Evolutionary conservation across 1,284 basidiomycete species (phyloP).

Genomic region (Boletus sp.): DNA sequence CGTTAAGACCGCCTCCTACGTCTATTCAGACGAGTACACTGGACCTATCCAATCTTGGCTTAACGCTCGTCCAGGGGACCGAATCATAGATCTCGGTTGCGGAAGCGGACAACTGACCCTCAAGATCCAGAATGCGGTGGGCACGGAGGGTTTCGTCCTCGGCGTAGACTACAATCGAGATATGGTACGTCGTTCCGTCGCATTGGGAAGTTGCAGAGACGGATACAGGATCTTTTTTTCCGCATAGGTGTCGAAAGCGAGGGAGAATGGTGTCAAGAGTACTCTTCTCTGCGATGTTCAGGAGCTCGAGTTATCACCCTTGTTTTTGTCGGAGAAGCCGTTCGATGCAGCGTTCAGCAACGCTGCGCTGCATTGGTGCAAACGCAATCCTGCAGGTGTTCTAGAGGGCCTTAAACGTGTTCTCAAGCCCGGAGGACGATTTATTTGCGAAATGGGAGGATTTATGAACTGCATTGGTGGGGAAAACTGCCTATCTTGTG

Average conservation of each 20-base stretch:
- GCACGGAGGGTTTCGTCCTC: conserved; percentile 51
- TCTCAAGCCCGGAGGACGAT: conserved; percentile 65
- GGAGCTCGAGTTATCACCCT: conserved; percentile 36
- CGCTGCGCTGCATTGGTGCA: conserved; percentile 83
- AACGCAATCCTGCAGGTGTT: conserved; percentile 63
- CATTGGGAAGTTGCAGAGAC: not conserved
- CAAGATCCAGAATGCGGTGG: conserved; percentile 52
- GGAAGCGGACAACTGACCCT: conserved; percentile 76
- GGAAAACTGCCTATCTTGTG: conserved; percentile 8
- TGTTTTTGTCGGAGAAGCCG: conserved; percentile 19
- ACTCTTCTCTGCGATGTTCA: conserved; percentile 53
- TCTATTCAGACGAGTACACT: conserved; percentile 68
- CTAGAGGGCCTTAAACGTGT: conserved; percentile 54
- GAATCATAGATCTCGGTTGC: conserved; percentile 77
- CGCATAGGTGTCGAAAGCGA: conserved; percentile 55
- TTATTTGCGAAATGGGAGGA: conserved; percentile 78
- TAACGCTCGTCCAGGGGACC: conserved; percentile 57
- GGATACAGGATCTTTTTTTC: not conserved
- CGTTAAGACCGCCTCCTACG: conserved; percentile 60
- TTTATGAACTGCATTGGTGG: conserved; percentile 64
- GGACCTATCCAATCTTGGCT: conserved; percentile 62
- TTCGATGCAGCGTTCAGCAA: conserved; percentile 75
- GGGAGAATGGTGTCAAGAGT: conserved; percentile 43
- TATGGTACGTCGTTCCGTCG: conserved; percentile 52
- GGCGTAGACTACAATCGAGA: conserved; percentile 68